Percentiles rank a stretch among this genome's conserved stretches.
These are phyloP conservation scores for Raffaelea ambrosiae DNA, from an alignment of 2,329 filamentous ascomycete genomes.

Conservation along the genomic window DNA sequence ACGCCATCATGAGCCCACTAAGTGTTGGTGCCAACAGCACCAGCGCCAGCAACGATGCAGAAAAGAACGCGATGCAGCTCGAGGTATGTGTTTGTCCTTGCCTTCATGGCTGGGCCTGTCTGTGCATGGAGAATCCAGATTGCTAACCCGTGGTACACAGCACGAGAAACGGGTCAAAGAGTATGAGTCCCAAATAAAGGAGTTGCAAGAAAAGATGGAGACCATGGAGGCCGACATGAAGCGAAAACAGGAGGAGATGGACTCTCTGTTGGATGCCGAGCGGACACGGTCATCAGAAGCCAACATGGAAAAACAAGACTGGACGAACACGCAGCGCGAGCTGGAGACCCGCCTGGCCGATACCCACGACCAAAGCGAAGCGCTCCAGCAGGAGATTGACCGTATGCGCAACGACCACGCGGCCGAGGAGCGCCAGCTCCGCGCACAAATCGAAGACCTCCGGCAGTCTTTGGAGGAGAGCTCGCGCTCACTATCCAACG, in stretches of 20 bases:
- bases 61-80: constrained; percentile 37
- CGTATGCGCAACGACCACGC: constrained; percentile 61
- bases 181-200: constrained; percentile 68
- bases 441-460: constrained; percentile 52
- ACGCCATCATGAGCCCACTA: constrained; percentile 27
- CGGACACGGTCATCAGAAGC: constrained; percentile 41
- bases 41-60: constrained; percentile 31
- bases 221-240: constrained; percentile 61
- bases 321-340: constrained; percentile 53
- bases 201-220: constrained; percentile 66
- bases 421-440: constrained; percentile 52
- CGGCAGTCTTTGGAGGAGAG: constrained; percentile 23
- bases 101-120: neutral
- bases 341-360: constrained; percentile 68
- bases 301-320: constrained; percentile 61
- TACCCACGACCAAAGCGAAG: constrained; percentile 69
- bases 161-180: constrained; percentile 47
- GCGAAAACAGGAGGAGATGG: constrained; percentile 65
- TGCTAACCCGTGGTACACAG: neutral
- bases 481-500: neutral
- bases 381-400: constrained; percentile 71
- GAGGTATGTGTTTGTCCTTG: constrained; percentile 24
- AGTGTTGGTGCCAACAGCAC: constrained; percentile 23
- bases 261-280: constrained; percentile 49
- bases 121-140: no score